Conservation (phyloP, 805 yeast species). For the Nakazawaea laoshanensis region DNA sequence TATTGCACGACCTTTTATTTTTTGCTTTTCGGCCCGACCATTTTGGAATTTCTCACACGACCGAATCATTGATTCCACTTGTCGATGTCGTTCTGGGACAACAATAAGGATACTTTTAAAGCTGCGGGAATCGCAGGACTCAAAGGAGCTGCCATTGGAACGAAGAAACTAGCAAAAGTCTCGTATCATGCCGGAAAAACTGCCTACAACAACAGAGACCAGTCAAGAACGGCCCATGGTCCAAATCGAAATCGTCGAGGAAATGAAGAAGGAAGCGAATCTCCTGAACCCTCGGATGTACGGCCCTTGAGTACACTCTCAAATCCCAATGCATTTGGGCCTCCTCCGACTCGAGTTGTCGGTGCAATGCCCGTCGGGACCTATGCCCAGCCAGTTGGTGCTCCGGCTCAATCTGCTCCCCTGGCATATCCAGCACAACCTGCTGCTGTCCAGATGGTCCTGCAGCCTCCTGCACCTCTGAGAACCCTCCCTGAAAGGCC, state of each 20-base stretch:
- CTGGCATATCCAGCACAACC: conserved; percentile 3
- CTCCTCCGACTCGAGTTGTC: conserved; percentile 30
- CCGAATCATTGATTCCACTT: too few species aligned
- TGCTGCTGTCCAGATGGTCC: conserved; percentile 1
- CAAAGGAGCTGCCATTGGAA: conserved; percentile 43
- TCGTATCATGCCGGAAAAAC: conserved; percentile 33
- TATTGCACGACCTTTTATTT: too few species aligned
- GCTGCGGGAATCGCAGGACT: conserved; percentile 39
- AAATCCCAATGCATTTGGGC: conserved; percentile 27
- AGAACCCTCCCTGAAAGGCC: too few species aligned
- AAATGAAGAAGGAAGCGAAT: conserved; percentile 13
- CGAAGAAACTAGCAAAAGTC: conserved; percentile 40
- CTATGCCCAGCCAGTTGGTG: conserved; percentile 2
- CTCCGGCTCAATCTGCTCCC: conserved; percentile 1
- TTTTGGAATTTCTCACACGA: too few species aligned
- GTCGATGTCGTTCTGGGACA: conserved; percentile 35
- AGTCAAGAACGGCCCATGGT: conserved; percentile 14
- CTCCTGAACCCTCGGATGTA: conserved; percentile 8
- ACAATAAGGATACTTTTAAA: conserved; percentile 44
- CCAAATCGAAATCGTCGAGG: conserved; percentile 7
- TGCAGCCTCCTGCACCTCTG: too few species aligned
- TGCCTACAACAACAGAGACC: conserved; percentile 31
- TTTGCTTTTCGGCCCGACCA: too few species aligned
- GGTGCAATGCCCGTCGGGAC: conserved; percentile 10
- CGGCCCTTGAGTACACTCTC: conserved; percentile 15